phyloP scores from a whole-genome alignment of 2,329 filamentous ascomycete genomes.

The Tolypocladium tropicale region DNA sequence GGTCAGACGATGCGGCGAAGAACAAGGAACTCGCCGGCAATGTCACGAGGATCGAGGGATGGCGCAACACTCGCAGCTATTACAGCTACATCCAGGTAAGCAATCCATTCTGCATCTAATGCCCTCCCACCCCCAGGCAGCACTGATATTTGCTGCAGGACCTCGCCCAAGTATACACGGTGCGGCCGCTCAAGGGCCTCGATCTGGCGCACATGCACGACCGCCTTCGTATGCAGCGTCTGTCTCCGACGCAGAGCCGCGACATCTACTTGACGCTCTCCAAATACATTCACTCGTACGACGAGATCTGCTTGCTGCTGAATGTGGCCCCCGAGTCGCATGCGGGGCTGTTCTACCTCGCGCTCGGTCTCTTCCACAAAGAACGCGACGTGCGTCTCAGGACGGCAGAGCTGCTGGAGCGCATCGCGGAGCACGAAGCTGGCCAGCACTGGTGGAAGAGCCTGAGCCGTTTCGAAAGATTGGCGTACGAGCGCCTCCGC shows the following conservation, averaged over 20 bases:
- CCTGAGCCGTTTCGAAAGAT: constrained; percentile 77
- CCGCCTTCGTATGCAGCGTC: constrained; percentile 70
- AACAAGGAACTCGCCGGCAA: constrained; percentile 83
- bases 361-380: constrained; percentile 85
- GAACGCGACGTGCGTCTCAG: constrained; percentile 67
- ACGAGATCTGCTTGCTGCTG: constrained; percentile 76
- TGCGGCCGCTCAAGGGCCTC: constrained; percentile 63
- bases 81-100: constrained; percentile 84
- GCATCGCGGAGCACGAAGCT: constrained; percentile 77
- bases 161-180: constrained; percentile 51
- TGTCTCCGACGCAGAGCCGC: constrained; percentile 64
- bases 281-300: constrained; percentile 66
- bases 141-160: constrained; percentile 35
- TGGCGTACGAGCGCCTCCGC: constrained; percentile 73
- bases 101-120: neutral
- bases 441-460: constrained; percentile 88
- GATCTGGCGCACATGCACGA: constrained; percentile 92
- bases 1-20: constrained; percentile 73
- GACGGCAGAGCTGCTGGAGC: constrained; percentile 70
- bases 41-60: constrained; percentile 87
- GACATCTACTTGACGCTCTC: constrained; percentile 79
- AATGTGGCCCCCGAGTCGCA: constrained; percentile 77
- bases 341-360: constrained; percentile 82
- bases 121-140: neutral
- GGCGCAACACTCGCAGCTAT: constrained; percentile 91